Percentiles rank a stretch among this genome's conserved stretches.
phyloP scores from a whole-genome alignment of 2,329 filamentous ascomycete species.

The Ascochyta koolunga region DNA sequence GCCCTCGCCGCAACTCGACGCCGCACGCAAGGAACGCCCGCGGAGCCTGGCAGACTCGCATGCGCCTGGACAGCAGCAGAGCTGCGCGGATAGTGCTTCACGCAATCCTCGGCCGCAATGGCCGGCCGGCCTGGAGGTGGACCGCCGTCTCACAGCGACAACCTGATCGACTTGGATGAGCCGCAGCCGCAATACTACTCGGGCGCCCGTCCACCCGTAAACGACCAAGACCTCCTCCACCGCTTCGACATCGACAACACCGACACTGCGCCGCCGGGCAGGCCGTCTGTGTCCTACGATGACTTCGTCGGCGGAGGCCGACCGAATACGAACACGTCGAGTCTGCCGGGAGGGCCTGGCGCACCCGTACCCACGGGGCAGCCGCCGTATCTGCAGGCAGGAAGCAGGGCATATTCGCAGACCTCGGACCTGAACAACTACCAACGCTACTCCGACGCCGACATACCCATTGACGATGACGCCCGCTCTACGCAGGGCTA shows the following conservation, averaged over 20 bases:
- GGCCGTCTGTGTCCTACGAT: constrained; percentile 92
- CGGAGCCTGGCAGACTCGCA: constrained; percentile 22
- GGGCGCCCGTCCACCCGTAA: constrained; percentile 77
- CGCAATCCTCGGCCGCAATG: constrained; percentile 48
- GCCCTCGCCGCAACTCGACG: constrained; percentile 14
- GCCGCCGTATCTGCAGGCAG: constrained; percentile 44
- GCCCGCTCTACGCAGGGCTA: constrained; percentile 75
- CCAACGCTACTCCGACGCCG: constrained; percentile 86
- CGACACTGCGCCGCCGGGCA: constrained; percentile 66
- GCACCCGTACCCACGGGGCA: constrained; percentile 46
- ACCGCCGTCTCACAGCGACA: constrained; percentile 55
- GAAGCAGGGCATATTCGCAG: constrained; percentile 66
- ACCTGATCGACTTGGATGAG: constrained; percentile 77
- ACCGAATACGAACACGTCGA: constrained; percentile 46
- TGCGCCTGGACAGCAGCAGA: constrained; percentile 29
- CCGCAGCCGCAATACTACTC: constrained; percentile 73
- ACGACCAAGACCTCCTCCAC: constrained; percentile 80
- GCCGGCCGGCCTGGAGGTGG: constrained; percentile 62
- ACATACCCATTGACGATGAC: constrained; percentile 83
- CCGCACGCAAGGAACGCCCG: not conserved
- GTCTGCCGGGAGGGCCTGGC: constrained; percentile 53
- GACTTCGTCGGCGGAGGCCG: constrained; percentile 80
- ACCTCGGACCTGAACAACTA: constrained; percentile 86
- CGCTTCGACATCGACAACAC: constrained; percentile 73
- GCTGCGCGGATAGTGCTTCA: constrained; percentile 32